Evolutionary conservation across 805 yeast species (phyloP).

Genomic region (Candida boleticola): DNA sequence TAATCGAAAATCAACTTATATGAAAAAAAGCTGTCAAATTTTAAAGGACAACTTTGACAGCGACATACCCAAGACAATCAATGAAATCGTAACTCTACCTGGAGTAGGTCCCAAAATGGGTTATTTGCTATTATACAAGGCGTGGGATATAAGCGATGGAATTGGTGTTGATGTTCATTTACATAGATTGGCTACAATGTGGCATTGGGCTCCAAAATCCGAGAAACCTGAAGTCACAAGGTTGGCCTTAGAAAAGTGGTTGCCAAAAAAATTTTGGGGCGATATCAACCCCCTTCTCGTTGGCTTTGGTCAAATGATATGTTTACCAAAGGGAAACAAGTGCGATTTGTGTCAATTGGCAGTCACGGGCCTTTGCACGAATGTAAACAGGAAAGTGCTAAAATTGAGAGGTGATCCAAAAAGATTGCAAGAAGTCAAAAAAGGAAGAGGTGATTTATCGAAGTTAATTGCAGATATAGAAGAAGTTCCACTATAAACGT

Average conservation of each 20-base stretch:
- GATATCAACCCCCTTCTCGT: conserved; percentile 85
- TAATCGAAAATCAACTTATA: conserved; percentile 68
- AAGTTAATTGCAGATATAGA: conserved; percentile 14
- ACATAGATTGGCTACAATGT: conserved; percentile 74
- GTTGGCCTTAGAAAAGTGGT: conserved; percentile 64
- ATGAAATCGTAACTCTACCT: conserved; percentile 66
- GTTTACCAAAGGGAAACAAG: conserved; percentile 65
- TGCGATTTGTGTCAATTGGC: conserved; percentile 71
- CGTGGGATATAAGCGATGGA: conserved; percentile 75
- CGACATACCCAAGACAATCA: conserved; percentile 72
- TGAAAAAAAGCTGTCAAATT: conserved; percentile 59
- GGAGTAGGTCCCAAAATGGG: conserved; percentile 99
- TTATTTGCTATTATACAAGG: conserved; percentile 71
- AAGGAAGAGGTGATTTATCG: conserved; percentile 33
- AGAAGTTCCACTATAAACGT: not conserved
- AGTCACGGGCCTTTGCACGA: conserved; percentile 53
- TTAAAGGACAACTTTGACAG: conserved; percentile 49
- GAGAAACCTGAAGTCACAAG: conserved; percentile 78
- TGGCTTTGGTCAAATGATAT: conserved; percentile 90
- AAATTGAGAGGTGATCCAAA: conserved; percentile 22
- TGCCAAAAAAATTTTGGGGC: conserved; percentile 72
- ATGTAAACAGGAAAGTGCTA: conserved; percentile 48
- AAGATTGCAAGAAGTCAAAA: conserved; percentile 25
- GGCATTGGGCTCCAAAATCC: conserved; percentile 66
- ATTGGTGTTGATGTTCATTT: conserved; percentile 96